These are phyloP conservation scores for Dendrocalamus latiflorus DNA, from an alignment of 202 grass and related monocot genomes.

Conservation along the genomic window DNA sequence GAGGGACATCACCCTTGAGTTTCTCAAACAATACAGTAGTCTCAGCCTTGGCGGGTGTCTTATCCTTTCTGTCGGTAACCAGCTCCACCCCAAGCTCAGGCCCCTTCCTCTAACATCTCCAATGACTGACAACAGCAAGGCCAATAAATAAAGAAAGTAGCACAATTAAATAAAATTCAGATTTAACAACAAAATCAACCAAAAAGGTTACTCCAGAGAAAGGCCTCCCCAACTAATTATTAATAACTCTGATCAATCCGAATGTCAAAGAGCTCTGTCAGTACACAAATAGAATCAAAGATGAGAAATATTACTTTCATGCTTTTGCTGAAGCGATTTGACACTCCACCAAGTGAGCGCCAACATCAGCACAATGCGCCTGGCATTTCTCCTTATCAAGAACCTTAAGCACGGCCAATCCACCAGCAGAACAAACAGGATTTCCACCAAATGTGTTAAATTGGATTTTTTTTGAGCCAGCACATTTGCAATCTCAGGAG, in stretches of 20 bases:
- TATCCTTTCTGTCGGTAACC: slow-evolving; percentile 73
- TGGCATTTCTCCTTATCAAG: slow-evolving; percentile 93
- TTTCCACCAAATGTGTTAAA: slow-evolving; percentile 98
- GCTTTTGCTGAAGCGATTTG: slow-evolving; percentile 81
- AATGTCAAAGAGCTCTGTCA: not conserved
- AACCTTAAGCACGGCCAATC: slow-evolving; percentile 81
- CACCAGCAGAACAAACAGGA: slow-evolving; percentile 93
- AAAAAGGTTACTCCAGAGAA: not conserved
- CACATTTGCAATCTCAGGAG: slow-evolving; percentile 79
- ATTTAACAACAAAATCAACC: not conserved
- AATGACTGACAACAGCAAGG: slow-evolving; percentile 53
- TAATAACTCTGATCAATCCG: not conserved
- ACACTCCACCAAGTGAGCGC: slow-evolving; percentile 69
- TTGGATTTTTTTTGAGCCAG: slow-evolving; percentile 83
- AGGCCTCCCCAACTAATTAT: not conserved
- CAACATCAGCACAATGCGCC: slow-evolving; percentile 73
- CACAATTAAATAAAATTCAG: not conserved
- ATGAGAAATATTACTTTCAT: slow-evolving; percentile 61
- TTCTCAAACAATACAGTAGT: slow-evolving; percentile 76
- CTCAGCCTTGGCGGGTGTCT: slow-evolving; percentile 87
- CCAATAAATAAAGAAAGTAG: not conserved
- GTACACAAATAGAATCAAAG: not conserved
- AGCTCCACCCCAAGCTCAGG: slow-evolving; percentile 95
- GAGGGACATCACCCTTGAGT: slow-evolving; percentile 55
- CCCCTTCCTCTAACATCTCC: slow-evolving; percentile 97